Percentiles rank a stretch among this genome's conserved stretches.
Evolutionary conservation across 2,329 filamentous ascomycete species (phyloP).

Genomic region (Phialemonium atrogriseum): DNA sequence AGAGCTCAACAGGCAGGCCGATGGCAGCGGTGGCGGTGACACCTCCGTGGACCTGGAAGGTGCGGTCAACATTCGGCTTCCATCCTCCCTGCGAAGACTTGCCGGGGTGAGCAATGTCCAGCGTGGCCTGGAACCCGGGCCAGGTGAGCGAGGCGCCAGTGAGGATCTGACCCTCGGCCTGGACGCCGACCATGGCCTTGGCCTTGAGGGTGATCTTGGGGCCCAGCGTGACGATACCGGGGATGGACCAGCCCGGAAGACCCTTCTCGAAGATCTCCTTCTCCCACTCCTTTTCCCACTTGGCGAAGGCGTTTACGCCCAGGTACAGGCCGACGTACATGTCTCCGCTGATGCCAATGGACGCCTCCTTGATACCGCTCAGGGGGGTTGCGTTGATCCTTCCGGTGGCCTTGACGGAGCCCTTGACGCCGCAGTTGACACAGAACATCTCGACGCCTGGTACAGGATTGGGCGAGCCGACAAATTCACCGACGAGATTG

Average conservation of each 20-base stretch:
- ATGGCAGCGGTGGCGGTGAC: slow-evolving; percentile 4
- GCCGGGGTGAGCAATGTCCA: slow-evolving; percentile 2
- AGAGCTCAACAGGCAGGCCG: slow-evolving; percentile 4
- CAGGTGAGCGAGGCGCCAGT: slow-evolving; percentile 5
- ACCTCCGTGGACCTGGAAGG: slow-evolving; percentile 3
- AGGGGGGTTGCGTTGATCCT: slow-evolving; percentile 2
- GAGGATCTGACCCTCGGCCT: slow-evolving; percentile 5
- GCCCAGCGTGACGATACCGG: slow-evolving; percentile 3
- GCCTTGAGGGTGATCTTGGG: slow-evolving; percentile 2
- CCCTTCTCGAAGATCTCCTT: slow-evolving; percentile 4
- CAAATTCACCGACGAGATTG: slow-evolving; percentile 2
- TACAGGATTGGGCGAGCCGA: slow-evolving; percentile 3
- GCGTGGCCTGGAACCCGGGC: slow-evolving; percentile 2
- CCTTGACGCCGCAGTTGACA: slow-evolving; percentile 4
- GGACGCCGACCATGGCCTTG: slow-evolving; percentile 1
- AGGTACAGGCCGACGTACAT: slow-evolving; percentile 5
- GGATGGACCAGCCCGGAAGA: slow-evolving; percentile 4
- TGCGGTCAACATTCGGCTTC: slow-evolving; percentile 4
- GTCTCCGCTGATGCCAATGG: too few species aligned
- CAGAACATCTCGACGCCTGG: slow-evolving; percentile 5
- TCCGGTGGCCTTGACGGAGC: slow-evolving; percentile 4
- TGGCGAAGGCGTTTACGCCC: slow-evolving; percentile 5
- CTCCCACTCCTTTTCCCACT: slow-evolving; percentile 5
- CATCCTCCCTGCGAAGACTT: not conserved
- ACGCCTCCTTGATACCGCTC: slow-evolving; percentile 4